Evolutionary conservation across 306 rosid genomes (phyloP).

Genomic region (Prunus mira): DNA sequence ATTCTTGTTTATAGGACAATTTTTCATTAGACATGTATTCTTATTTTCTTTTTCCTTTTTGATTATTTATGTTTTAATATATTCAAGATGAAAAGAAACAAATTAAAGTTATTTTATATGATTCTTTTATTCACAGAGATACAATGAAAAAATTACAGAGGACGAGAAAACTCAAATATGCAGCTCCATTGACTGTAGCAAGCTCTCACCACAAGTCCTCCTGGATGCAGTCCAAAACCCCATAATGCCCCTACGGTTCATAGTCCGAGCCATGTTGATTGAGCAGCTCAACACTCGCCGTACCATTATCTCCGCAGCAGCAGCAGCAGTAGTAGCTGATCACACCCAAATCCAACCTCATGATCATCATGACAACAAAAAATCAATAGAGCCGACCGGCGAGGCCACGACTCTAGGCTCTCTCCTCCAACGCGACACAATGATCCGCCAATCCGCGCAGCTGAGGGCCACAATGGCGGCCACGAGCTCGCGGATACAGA

Average conservation of each 20-base stretch:
- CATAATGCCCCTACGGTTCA: conserved; percentile 67
- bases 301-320: conserved; percentile 32
- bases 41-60: too few relatives aligned
- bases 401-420: conserved; percentile 42
- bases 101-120: too few relatives aligned
- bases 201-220: conserved; percentile 48
- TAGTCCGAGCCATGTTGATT: conserved; percentile 69
- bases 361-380: neutral
- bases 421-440: conserved; percentile 50
- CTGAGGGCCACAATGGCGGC: conserved; percentile 64
- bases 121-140: conserved; percentile 35
- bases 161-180: conserved; percentile 61
- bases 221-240: conserved; percentile 76
- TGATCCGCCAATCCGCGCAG: conserved; percentile 41
- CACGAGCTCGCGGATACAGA: conserved; percentile 54
- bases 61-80: too few relatives aligned
- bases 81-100: too few relatives aligned
- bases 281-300: conserved; percentile 83
- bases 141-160: conserved; percentile 47
- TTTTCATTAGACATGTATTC: too few relatives aligned
- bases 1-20: too few relatives aligned
- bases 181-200: conserved; percentile 62
- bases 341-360: neutral
- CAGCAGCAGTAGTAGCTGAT: conserved; percentile 4
- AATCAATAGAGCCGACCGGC: neutral